Base-by-base conservation (phyloP, 208 protist genomes). In the Trypanosomatidae sp. region DNA sequence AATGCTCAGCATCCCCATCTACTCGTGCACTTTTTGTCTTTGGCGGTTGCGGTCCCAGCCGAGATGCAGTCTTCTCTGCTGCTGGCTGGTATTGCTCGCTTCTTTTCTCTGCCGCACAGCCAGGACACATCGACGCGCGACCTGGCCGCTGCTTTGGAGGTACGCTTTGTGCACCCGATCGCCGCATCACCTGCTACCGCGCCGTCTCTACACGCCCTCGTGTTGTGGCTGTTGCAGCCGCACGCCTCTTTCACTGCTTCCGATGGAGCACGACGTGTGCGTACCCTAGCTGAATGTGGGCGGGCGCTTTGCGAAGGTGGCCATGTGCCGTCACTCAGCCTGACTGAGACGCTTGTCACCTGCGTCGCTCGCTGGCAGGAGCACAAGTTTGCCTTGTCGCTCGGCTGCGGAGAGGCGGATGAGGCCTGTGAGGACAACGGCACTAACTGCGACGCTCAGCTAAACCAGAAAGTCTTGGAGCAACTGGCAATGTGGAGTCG, bases 401-500 rank as follows among this genome's bases (percentile, higher is more conserved):
- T 85, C 19, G 52, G 60, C 25, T 44, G 56, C 17, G 67, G 66
- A 13, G 52, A 69, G 10, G 50, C 59, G 0, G 47, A 50, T 9
- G 71, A 22, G 46, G 60, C 25, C 39, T 22, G 33, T 39, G 50
- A 52, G 30, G 67, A 69, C 2, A 47, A 66, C 47, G 74, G 44
- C 47, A 58, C n/a, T 0, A 66, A 69, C 41, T 39, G 70, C 17
- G 78, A 81, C 5, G 67, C 47, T 28, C 36, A 62, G 44, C 49
- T 76, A 47, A 41, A 47, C 49, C 49, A 73, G n/a, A 19, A 47
- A 8, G 49, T 89, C 69, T 44, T 89, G 39, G 36, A 76, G 69
- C 80, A 81, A 71, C 44, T 90, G 66, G 66, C 87, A 50, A 71
- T 71, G 53, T 79, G 88, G 62, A 73, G 80, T 25, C 77, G 66